These are phyloP conservation scores for Obelidium mucronatum DNA, from an alignment of 192 early-diverging fungal species.

Conservation along the genomic window DNA sequence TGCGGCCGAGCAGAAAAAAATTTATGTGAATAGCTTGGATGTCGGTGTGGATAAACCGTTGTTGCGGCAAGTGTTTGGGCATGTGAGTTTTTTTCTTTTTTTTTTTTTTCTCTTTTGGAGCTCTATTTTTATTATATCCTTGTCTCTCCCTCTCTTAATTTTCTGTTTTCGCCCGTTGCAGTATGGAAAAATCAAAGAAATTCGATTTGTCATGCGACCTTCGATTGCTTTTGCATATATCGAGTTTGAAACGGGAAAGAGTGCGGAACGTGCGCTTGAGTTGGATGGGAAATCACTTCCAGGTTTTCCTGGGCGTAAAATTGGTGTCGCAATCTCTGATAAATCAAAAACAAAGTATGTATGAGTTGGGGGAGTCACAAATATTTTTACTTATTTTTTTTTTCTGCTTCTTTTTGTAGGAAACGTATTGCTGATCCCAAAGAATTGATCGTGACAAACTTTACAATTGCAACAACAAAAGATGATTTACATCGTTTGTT, in stretches of 20 bases:
- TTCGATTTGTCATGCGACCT: slow-evolving; percentile 45
- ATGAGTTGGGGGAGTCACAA: not conserved
- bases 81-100: too few relatives aligned
- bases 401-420: slow-evolving; percentile 23
- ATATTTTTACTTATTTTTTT: not conserved
- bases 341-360: slow-evolving; percentile 47
- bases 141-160: not conserved
- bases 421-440: slow-evolving; percentile 41
- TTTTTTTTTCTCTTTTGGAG: slow-evolving; percentile 32
- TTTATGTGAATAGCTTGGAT: slow-evolving; percentile 55
- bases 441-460: slow-evolving; percentile 54
- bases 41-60: slow-evolving; percentile 39
- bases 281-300: slow-evolving; percentile 40
- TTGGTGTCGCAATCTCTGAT: slow-evolving; percentile 55
- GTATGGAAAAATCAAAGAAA: slow-evolving; percentile 55
- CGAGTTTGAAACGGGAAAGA: slow-evolving; percentile 47
- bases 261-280: slow-evolving; percentile 41
- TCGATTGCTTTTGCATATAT: slow-evolving; percentile 62
- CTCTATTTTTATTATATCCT: not conserved
- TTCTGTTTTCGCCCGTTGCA: too few relatives aligned
- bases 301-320: slow-evolving; percentile 31
- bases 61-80: slow-evolving; percentile 49
- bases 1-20: slow-evolving; percentile 41
- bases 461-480: slow-evolving; percentile 41
- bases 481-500: slow-evolving; percentile 46